These are phyloP conservation scores for Phytophthora cajani DNA, from an alignment of 352 stramenopile genomes.

Conservation along the genomic window DNA sequence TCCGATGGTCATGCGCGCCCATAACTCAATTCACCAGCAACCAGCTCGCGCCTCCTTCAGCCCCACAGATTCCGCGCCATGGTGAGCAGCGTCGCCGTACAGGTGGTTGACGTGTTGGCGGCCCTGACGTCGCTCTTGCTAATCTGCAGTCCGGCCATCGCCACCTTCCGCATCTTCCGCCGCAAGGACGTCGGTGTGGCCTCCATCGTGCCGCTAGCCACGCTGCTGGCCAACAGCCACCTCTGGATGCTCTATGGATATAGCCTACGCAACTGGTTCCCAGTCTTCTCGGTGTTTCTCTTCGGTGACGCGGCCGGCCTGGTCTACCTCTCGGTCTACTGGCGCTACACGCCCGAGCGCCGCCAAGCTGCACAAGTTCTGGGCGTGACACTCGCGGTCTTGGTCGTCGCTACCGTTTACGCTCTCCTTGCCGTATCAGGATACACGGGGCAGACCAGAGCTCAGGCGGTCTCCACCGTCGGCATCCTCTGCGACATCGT, in stretches of 20 bases:
- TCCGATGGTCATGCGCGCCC: too few species aligned
- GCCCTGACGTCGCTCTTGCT: conserved; percentile 40
- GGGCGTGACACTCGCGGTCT: conserved; percentile 7
- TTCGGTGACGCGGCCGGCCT: conserved; percentile 32
- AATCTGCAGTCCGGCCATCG: conserved; percentile 45
- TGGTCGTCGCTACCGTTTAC: conserved; percentile 40
- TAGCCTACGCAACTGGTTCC: conserved; percentile 48
- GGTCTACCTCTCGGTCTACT: conserved; percentile 57
- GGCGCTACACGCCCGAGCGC: conserved; percentile 42
- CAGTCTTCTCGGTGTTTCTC: conserved; percentile 42
- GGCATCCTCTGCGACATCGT: conserved; percentile 37
- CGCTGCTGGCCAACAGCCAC: conserved; percentile 45
- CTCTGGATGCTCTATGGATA: conserved; percentile 59
- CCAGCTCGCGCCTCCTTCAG: too few species aligned
- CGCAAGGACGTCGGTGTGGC: conserved; percentile 35
- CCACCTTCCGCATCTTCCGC: conserved; percentile 39
- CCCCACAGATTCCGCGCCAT: conserved; percentile 4
- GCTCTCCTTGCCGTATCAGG: conserved; percentile 33
- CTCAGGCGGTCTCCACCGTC: conserved; percentile 30
- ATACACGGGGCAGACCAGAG: conserved; percentile 35
- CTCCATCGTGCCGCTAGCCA: conserved; percentile 46
- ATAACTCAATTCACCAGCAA: background rate
- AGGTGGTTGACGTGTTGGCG: conserved; percentile 30
- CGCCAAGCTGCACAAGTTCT: conserved; percentile 27
- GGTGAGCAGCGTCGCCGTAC: conserved; percentile 20